Evolutionary conservation across 2,329 filamentous ascomycete species (phyloP), one percentile per base, ranked within the genome.

Genomic region (Colletotrichum melonis): DNA sequence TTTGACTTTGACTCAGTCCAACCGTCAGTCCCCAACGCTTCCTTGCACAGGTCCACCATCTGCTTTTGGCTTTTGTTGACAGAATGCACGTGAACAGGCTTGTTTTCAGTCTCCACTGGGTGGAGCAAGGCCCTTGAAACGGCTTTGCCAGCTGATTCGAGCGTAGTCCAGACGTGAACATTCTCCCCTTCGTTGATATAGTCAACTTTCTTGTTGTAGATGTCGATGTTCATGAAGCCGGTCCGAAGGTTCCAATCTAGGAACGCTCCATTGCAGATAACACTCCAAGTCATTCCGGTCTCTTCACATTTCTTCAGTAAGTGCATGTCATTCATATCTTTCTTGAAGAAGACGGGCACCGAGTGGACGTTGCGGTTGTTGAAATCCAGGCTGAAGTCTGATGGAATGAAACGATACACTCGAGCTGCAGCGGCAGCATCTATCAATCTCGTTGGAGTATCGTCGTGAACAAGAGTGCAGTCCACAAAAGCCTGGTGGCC

Each of bases 341-440:
- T 79, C 22, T 62, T 14, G 11, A n/a, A 30, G 66, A 75, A 79
- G 2, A 74, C 57, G 30, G 77, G 77, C 4, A 79, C 35, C 5
- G 38, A 19, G n/a, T 46, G 28, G 1, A 57, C 56, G 14, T 75
- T 75, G 32, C 74, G 72, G 59, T 77, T 77, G 49, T 67, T 67
- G 5, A 82, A 76, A 80, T 85, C 79, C 55, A 79, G 77, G 32
- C 84, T 84, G 55, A 87, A 93, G 72, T 92, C 90, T 2, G 88
- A 88, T 1, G 91, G 90, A 30, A 93, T 81, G 81, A 92, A 91
- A 12, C 89, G 86, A 77, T 90, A 85, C 0, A 93, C 89, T 2
- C 90, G 89, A 2, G 89, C 89, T 1, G 85, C 85, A 30, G 89
- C 82, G 28, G 90, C 87, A 0, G 90, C 91, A 30, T 92, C 87